phyloP scores from a whole-genome alignment of 2,329 filamentous ascomycete species.

The Torrubiella hemipterigena region DNA sequence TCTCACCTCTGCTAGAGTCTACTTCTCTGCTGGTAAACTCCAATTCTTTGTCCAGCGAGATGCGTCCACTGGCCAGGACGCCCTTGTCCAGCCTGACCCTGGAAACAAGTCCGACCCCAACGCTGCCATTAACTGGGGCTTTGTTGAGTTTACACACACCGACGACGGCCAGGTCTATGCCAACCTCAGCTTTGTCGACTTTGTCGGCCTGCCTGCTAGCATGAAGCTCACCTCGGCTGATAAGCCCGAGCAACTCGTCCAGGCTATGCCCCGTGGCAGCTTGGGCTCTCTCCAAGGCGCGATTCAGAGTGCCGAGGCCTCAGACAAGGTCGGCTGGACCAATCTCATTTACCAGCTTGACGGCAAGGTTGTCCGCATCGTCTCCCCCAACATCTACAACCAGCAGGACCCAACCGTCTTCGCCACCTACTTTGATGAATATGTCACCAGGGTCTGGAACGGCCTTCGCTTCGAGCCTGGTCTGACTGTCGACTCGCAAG shows the following conservation, averaged over 20 bases:
- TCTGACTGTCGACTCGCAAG: constrained; percentile 32
- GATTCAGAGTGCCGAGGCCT: constrained; percentile 18
- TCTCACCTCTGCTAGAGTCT: constrained; percentile 19
- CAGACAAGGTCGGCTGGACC: constrained; percentile 29
- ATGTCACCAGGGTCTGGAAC: constrained; percentile 32
- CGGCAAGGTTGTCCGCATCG: constrained; percentile 27
- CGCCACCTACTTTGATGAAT: constrained; percentile 27
- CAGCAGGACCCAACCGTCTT: constrained; percentile 21
- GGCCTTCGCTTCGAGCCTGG: constrained; percentile 21
- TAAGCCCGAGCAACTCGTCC: constrained; percentile 20
- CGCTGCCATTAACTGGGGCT: constrained; percentile 32
- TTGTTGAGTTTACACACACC: constrained; percentile 34
- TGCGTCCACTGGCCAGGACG: constrained; percentile 14
- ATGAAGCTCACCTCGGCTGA: constrained; percentile 27
- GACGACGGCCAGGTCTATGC: constrained; percentile 24
- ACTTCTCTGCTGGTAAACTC: constrained; percentile 28
- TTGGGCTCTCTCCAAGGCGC: constrained; percentile 26
- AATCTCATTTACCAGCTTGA: constrained; percentile 21
- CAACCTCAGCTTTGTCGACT: constrained; percentile 39
- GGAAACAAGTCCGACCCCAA: constrained; percentile 29
- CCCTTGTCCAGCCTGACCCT: constrained; percentile 35
- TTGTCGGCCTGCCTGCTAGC: constrained; percentile 35
- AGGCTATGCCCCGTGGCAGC: constrained; percentile 23
- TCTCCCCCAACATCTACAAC: constrained; percentile 30
- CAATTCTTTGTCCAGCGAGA: constrained; percentile 30